Base-by-base conservation (phyloP, 495 filamentous ascomycete species). In the Elasticomyces elasticus region DNA sequence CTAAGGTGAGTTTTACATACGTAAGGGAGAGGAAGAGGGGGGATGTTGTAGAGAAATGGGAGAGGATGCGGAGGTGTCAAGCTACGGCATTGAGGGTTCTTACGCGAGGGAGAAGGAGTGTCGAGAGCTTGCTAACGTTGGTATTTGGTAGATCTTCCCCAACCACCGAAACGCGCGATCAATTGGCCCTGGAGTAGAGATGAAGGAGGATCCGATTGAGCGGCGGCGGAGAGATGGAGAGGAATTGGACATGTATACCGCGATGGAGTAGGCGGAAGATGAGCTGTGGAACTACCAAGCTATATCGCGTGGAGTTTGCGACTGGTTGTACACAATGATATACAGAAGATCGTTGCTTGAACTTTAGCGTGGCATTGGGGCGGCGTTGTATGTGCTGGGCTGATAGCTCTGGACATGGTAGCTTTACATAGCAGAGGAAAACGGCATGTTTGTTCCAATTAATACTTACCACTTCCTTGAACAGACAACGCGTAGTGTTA, bases 1-100 rank as follows among this genome's bases (percentile, higher is more conserved):
- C 92, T 58, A 90, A 89, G 80, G 92, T 96, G 78, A 46, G 78
- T 66, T 57, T n/a, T n/a, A n/a, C n/a, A n/a, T n/a, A n/a, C n/a
- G n/a, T n/a, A n/a, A n/a, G n/a, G n/a, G n/a, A n/a, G n/a, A n/a
- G n/a, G n/a, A n/a, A n/a, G n/a, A n/a, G 11, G 2, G 24, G 9
- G 22, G 19, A 7, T 41, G 31, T 26, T 11, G 10, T n/a, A 23
- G 37, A 42, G 23, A 17, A 1, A 38, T 10, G 20, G 5, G 7
- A 13, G 24, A 28, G 22, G n/a, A n/a, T n/a, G n/a, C n/a, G n/a
- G n/a, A n/a, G n/a, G n/a, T n/a, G n/a, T n/a, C n/a, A n/a, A n/a
- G n/a, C n/a, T n/a, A n/a, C n/a, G n/a, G n/a, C n/a, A n/a, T n/a
- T n/a, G n/a, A n/a, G n/a, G n/a, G n/a, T n/a, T n/a, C n/a, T n/a